Evolutionary conservation across 2,329 filamentous ascomycete species (phyloP).

Genomic region (Fusarium armeniacum): DNA sequence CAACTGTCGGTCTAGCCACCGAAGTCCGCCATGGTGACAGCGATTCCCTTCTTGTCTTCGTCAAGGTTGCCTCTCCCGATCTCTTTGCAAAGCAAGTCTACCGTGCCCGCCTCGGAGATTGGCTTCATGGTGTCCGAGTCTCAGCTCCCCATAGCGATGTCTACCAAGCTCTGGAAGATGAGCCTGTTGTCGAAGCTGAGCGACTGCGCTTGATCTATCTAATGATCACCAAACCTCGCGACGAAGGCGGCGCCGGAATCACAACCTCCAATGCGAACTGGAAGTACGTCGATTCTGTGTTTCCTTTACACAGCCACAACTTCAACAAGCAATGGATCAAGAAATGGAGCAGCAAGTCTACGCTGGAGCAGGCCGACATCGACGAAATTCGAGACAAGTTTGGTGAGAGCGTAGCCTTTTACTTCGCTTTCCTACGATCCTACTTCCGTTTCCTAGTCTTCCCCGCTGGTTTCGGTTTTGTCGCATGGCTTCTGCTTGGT

Average conservation of each 20-base stretch:
- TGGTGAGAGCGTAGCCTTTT: constrained; percentile 90
- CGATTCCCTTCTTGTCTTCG: constrained; percentile 83
- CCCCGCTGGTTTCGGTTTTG: constrained; percentile 82
- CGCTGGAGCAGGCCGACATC: constrained; percentile 75
- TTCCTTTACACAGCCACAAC: constrained; percentile 81
- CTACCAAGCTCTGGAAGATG: constrained; percentile 73
- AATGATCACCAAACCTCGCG: constrained; percentile 79
- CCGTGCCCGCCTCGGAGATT: constrained; percentile 89
- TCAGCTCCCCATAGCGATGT: constrained; percentile 82
- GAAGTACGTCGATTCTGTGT: constrained; percentile 79
- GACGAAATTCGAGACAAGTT: constrained; percentile 81
- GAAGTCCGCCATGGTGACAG: constrained; percentile 87
- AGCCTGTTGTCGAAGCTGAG: constrained; percentile 90
- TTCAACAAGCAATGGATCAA: constrained; percentile 84
- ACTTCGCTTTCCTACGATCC: constrained; percentile 93
- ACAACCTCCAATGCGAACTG: constrained; percentile 77
- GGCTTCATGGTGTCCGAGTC: constrained; percentile 88
- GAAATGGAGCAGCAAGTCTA: constrained; percentile 79
- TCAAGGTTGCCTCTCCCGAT: constrained; percentile 81
- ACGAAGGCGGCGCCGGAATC: constrained; percentile 84
- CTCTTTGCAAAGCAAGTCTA: constrained; percentile 86
- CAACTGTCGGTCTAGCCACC: constrained; percentile 83
- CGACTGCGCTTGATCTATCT: constrained; percentile 89
- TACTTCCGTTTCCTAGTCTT: constrained; percentile 91
- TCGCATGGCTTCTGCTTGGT: constrained; percentile 85